phyloP scores from a whole-genome alignment of 129 eudicot species.

The Kitagawia praeruptora region DNA sequence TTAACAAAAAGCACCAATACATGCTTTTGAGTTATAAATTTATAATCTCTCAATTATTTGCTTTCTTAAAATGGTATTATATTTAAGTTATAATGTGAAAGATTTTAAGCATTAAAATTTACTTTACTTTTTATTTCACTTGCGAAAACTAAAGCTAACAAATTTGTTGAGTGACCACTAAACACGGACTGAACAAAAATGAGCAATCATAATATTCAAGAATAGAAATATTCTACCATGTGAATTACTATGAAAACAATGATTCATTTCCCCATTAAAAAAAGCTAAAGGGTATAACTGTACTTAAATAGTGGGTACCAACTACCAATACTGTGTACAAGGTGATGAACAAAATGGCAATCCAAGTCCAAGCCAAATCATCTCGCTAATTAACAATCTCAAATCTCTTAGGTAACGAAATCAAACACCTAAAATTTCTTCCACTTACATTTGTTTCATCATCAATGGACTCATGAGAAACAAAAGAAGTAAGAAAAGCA shows the following conservation, averaged over 20 bases:
- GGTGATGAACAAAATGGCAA: not conserved
- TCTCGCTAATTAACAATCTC: not conserved
- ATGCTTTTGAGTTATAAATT: not conserved
- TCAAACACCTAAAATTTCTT: not conserved
- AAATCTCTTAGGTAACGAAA: not conserved
- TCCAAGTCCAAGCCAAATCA: not conserved
- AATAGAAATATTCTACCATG: not conserved
- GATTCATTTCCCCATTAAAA: not conserved
- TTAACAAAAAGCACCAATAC: not conserved
- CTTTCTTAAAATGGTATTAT: not conserved
- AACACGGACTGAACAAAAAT: not conserved
- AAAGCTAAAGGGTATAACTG: not conserved
- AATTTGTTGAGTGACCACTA: not conserved
- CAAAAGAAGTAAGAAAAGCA: not conserved
- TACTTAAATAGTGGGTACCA: not conserved
- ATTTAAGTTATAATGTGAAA: not conserved
- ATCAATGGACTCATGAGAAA: not conserved
- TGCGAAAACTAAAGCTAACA: not conserved
- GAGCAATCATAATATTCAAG: not conserved
- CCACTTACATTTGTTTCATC: slow-evolving; percentile 4
- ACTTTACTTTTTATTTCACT: not conserved
- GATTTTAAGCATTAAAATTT: not conserved
- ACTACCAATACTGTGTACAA: not conserved
- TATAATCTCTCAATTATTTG: not conserved
- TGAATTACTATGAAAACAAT: slow-evolving; percentile 3